Conservation (phyloP, 2,329 filamentous ascomycete species). For the Colletotrichum sansevieriae region DNA sequence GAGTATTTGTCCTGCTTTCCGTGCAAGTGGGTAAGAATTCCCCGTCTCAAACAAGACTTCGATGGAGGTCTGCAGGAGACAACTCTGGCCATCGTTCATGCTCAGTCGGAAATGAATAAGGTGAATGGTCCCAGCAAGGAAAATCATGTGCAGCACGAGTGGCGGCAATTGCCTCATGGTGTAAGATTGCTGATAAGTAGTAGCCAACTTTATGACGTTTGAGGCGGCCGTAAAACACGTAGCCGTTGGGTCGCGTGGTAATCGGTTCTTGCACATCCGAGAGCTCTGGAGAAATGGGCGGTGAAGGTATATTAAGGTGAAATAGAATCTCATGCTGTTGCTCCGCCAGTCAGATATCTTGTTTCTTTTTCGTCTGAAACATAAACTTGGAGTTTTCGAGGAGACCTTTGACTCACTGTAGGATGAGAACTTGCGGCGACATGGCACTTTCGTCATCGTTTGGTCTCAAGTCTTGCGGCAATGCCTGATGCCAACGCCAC, state of each 20-base stretch:
- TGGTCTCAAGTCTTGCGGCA: neutral
- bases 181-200: neutral
- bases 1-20: slow-evolving; percentile 1
- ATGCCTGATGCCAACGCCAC: slow-evolving; percentile 12
- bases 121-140: slow-evolving; percentile 30
- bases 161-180: slow-evolving; percentile 25
- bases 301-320: slow-evolving; percentile 23
- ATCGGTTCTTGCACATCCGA: neutral
- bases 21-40: slow-evolving; percentile 16
- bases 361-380: neutral
- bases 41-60: slow-evolving; percentile 7
- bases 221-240: slow-evolving; percentile 12
- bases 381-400: neutral
- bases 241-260: neutral
- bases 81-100: neutral
- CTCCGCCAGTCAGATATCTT: neutral
- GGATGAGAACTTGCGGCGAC: neutral
- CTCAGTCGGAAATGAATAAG: neutral
- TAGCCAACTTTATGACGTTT: slow-evolving; percentile 9
- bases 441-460: neutral
- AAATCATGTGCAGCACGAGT: slow-evolving; percentile 23
- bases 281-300: slow-evolving; percentile 23
- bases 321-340: slow-evolving; percentile 29
- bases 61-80: slow-evolving; percentile 13
- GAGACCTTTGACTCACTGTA: slow-evolving; percentile 20